These are phyloP conservation scores for Phytophthora lateralis DNA, from an alignment of 352 stramenopile genomes.

Conservation along the genomic window DNA sequence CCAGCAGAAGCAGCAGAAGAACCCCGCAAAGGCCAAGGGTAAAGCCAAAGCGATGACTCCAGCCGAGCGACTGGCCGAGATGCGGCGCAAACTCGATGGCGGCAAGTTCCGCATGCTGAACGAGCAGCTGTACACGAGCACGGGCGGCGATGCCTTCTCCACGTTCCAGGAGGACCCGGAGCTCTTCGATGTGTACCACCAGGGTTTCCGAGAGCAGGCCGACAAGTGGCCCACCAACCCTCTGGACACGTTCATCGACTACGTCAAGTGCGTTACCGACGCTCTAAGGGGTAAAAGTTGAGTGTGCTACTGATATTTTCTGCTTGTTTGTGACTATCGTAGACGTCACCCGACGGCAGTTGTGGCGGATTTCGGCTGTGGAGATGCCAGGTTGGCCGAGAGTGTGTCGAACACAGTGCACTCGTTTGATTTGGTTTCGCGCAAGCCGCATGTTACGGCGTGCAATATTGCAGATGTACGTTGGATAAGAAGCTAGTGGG, in stretches of 20 bases:
- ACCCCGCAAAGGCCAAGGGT: conserved; percentile 27
- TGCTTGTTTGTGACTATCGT: conserved; percentile 7
- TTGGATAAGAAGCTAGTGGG: background rate
- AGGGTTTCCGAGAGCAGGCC: conserved; percentile 97
- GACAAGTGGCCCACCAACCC: conserved; percentile 97
- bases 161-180: conserved; percentile 94
- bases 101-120: conserved; percentile 98
- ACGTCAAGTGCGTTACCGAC: conserved; percentile 76
- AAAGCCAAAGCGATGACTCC: conserved; percentile 27
- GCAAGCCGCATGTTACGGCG: conserved; percentile 91
- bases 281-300: background rate
- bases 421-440: conserved; percentile 98
- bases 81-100: conserved; percentile 91
- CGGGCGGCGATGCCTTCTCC: conserved; percentile 89
- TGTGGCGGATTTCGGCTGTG: conserved; percentile 98
- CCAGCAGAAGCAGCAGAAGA: conserved; percentile 35
- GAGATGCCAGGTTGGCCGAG: conserved; percentile 94
- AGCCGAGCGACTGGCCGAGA: conserved; percentile 61
- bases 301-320: conserved; percentile 1
- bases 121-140: conserved; percentile 98
- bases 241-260: conserved; percentile 96
- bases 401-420: conserved; percentile 92
- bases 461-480: conserved; percentile 96
- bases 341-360: conserved; percentile 74
- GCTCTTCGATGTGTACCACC: conserved; percentile 98